phyloP scores from a whole-genome alignment of 371 early-diverging fungal species.

The Zychaea mexicana region DNA sequence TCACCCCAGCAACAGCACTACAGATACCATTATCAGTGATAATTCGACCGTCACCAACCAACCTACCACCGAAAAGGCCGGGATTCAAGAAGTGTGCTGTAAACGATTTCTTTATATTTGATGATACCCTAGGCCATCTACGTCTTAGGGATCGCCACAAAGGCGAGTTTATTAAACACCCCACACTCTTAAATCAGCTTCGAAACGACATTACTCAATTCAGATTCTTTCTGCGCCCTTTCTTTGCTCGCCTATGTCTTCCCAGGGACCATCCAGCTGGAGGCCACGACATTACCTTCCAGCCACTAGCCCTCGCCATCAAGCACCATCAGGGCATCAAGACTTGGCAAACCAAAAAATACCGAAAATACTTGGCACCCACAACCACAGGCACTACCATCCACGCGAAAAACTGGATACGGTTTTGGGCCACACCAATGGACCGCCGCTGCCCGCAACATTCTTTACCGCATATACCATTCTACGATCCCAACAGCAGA shows the following conservation, averaged over 20 bases:
- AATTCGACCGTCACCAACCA: no score
- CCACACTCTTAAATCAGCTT: neutral
- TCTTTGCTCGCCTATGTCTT: neutral
- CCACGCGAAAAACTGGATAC: neutral
- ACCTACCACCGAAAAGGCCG: neutral
- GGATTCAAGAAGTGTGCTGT: neutral
- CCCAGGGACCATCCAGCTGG: neutral
- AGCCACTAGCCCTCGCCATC: neutral
- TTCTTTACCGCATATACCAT: neutral
- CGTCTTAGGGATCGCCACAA: neutral
- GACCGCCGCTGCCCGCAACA: neutral
- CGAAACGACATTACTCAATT: neutral
- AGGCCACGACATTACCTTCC: neutral
- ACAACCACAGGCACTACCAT: neutral
- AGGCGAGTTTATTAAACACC: neutral
- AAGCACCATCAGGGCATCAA: neutral
- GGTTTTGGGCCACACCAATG: neutral
- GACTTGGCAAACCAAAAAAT: neutral
- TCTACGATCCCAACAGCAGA: neutral
- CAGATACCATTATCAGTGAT: neutral
- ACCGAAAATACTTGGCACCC: neutral
- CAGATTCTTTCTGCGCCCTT: neutral
- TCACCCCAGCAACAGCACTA: neutral
- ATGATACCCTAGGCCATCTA: neutral
- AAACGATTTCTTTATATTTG: neutral